A percentile compares a stretch with the other conserved stretches of the same genome.
Conservation (phyloP, 352 stramenopile genomes). For the Aphanomyces stellatus region DNA sequence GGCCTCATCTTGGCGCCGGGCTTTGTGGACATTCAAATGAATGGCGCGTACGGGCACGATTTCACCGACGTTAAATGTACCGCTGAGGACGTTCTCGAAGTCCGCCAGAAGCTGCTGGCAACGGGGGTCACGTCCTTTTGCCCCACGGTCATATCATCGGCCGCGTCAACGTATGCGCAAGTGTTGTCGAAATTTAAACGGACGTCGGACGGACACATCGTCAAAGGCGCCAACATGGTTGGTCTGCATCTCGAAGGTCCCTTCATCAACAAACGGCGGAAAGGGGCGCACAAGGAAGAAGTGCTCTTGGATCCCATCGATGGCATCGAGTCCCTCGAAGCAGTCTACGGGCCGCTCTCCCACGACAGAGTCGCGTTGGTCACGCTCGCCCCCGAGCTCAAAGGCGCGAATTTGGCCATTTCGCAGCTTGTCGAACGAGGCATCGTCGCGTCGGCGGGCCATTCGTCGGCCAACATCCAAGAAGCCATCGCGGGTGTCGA, state of each 20-base stretch:
- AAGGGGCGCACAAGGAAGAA: constrained; percentile 65
- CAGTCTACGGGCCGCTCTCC: constrained; percentile 43
- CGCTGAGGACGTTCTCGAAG: constrained; percentile 33
- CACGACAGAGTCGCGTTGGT: constrained; percentile 56
- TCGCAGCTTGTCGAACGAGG: constrained; percentile 29
- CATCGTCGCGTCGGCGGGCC: constrained; percentile 60
- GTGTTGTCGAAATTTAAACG: constrained; percentile 43
- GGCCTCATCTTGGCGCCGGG: constrained; percentile 66
- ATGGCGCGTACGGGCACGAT: constrained; percentile 80
- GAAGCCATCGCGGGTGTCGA: constrained; percentile 55
- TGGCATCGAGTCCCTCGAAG: constrained; percentile 36
- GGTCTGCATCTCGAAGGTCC: constrained; percentile 85
- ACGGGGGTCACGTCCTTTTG: constrained; percentile 81
- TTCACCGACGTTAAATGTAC: constrained; percentile 61
- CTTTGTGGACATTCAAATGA: constrained; percentile 88
- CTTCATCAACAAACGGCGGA: constrained; percentile 76
- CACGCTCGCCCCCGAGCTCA: constrained; percentile 81
- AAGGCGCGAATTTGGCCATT: constrained; percentile 50
- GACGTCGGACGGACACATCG: constrained; percentile 27
- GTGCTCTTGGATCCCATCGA: constrained; percentile 39
- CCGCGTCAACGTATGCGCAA: constrained; percentile 40
- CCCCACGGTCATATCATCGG: constrained; percentile 84
- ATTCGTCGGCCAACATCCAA: constrained; percentile 67
- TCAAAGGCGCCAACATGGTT: constrained; percentile 55
- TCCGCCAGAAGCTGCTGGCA: constrained; percentile 40